These are phyloP conservation scores for Sporothrix pseudoabietina DNA, from an alignment of 2,329 filamentous ascomycete species.

Conservation along the genomic window DNA sequence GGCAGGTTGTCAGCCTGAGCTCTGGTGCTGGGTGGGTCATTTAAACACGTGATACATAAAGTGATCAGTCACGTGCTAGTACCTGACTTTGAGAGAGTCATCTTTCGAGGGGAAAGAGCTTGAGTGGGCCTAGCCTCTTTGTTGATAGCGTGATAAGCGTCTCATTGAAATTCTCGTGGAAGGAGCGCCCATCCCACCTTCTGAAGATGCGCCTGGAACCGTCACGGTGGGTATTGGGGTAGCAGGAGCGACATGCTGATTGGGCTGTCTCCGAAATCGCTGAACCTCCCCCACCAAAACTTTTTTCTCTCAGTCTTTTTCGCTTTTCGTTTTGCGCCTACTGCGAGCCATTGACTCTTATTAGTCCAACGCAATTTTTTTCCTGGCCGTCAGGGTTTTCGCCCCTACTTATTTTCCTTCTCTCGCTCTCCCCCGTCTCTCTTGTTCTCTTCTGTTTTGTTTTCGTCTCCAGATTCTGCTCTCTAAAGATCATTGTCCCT, in stretches of 20 bases:
- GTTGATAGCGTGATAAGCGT: background rate
- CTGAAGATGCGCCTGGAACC: slow-evolving; percentile 2
- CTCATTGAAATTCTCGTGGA: background rate
- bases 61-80: background rate
- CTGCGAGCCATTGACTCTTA: slow-evolving; percentile 1
- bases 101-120: background rate
- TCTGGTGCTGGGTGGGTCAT: background rate
- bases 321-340: background rate
- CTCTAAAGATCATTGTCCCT: slow-evolving; percentile 16
- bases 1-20: slow-evolving; percentile 32
- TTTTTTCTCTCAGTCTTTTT: slow-evolving; percentile 17
- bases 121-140: background rate
- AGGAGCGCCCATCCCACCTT: slow-evolving; percentile 1
- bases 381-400: slow-evolving; percentile 26
- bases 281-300: slow-evolving; percentile 25
- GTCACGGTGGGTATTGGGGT: slow-evolving; percentile 20
- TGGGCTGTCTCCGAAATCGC: slow-evolving; percentile 28
- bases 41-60: background rate
- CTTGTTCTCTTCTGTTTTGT: background rate
- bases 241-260: slow-evolving; percentile 10
- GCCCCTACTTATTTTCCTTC: slow-evolving; percentile 39
- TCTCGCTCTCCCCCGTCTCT: slow-evolving; percentile 32
- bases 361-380: slow-evolving; percentile 30
- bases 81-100: background rate
- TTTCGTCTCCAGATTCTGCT: slow-evolving; percentile 9